Evolutionary conservation across 306 rosid genomes (phyloP), one percentile per base, ranked within the genome.

Genomic region (Prosopis cineraria): DNA sequence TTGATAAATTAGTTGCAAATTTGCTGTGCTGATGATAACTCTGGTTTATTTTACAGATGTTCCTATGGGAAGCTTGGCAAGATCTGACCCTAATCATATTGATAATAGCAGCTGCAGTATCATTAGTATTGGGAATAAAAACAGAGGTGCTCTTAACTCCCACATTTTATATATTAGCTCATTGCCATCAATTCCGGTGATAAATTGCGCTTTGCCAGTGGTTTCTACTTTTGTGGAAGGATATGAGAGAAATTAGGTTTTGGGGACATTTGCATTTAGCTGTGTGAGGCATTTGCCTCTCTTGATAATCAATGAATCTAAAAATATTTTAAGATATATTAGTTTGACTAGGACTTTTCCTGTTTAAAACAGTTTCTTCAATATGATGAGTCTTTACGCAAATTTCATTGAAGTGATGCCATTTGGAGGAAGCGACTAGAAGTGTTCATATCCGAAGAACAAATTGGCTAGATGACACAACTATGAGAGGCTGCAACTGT

Each of bases 31-130:
- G 52, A 33, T 55, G 74, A 48, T 58, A 71, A 72, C 76, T 70
- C 59, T 68, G 25, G 60, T 70, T 73, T 79, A 75, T 78, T 70
- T 72, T 84, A 77, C 93, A 95, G 98, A 88, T 88, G 84, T 95
- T 95, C 81, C 89, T 92, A 34, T 95, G 99, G 99, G 99, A 95
- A 86, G 88, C 99, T 68, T 95, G 99, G 97, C 97, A 92, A 88
- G 99, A 95, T 86, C 86, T 88, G 43, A 95, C 99, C 56, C 96
- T 95, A 60, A 86, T 95, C 86, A 91, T 95, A 76, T 85, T 95
- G 85, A 93, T 95, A 41, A 36, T 95, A 81, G 97, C 99, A 81
- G 97, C 98, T 27, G 93, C 78, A 24, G 96, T 90, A 67, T 95
- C 98, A 48, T 85, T 95, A 85, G 87, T 37, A 20, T 94, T 95